Percentiles rank a stretch among this genome's conserved stretches.
Conservation (phyloP, 169 alveolate species). For the Eimeria brunetti region DNA sequence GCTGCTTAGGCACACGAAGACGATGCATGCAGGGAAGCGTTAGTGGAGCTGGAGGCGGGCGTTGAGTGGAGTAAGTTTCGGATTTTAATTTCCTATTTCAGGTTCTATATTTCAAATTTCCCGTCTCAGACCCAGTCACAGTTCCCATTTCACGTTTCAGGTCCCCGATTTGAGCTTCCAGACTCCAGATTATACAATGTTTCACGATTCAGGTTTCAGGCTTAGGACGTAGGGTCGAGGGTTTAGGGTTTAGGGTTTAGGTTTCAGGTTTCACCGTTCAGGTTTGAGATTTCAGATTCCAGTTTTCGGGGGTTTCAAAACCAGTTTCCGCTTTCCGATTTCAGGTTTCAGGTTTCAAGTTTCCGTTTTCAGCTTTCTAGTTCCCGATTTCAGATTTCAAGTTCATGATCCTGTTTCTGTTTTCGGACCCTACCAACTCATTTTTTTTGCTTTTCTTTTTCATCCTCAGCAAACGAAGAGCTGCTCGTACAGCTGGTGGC, state of each 20-base stretch:
- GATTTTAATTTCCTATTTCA: no score
- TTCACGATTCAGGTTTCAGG: not conserved
- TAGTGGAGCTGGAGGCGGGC: constrained; percentile 34
- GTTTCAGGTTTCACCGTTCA: not conserved
- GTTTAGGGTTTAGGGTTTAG: not conserved
- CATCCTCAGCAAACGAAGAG: constrained; percentile 86
- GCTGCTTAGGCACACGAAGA: constrained; percentile 39
- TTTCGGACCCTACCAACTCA: no score
- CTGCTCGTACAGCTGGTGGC: constrained; percentile 85
- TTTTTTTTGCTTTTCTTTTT: not conserved
- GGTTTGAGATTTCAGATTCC: not conserved
- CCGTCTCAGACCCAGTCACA: no score
- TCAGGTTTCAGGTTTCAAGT: not conserved
- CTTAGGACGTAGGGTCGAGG: no score
- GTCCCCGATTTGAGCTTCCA: not conserved
- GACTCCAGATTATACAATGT: not conserved
- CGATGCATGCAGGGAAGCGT: constrained; percentile 4
- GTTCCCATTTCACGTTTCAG: no score
- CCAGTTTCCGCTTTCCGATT: not conserved
- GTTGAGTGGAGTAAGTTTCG: constrained; percentile 3
- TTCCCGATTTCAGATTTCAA: not conserved
- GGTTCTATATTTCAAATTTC: no score
- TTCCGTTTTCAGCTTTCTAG: not conserved
- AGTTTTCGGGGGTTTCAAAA: not conserved
- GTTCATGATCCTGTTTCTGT: no score